phyloP scores from a whole-genome alignment of 2,329 filamentous ascomycete genomes.

The Zelopaecilomyces penicillatus region DNA sequence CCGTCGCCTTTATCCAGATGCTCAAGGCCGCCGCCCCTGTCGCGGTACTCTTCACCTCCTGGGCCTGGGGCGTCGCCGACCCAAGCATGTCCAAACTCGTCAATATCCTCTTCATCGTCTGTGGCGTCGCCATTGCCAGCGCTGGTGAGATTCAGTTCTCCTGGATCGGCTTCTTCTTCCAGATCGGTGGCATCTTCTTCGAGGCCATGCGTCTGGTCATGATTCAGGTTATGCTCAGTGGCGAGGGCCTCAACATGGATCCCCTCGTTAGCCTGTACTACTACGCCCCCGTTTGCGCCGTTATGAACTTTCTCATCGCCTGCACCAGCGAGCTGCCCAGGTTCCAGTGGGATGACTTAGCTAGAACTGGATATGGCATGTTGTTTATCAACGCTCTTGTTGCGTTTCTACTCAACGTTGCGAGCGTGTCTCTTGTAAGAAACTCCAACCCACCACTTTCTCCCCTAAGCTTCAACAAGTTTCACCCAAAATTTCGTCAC shows the following conservation, averaged over 20 bases:
- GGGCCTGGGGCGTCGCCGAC: constrained; percentile 45
- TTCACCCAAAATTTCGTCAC: not conserved
- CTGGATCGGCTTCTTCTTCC: constrained; percentile 57
- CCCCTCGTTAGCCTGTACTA: constrained; percentile 84
- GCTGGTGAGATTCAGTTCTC: constrained; percentile 62
- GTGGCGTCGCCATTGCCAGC: constrained; percentile 44
- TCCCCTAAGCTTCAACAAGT: not conserved
- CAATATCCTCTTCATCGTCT: constrained; percentile 44
- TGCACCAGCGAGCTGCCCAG: constrained; percentile 58
- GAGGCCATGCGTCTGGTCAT: constrained; percentile 77
- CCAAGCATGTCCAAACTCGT: constrained; percentile 35
- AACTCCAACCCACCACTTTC: not conserved
- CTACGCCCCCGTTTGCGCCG: constrained; percentile 75
- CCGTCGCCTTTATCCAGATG: constrained; percentile 63
- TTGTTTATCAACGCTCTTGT: constrained; percentile 67
- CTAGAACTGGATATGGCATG: constrained; percentile 54
- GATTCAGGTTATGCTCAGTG: constrained; percentile 74
- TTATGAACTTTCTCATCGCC: constrained; percentile 68
- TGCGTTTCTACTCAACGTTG: constrained; percentile 74
- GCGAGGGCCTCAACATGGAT: constrained; percentile 75
- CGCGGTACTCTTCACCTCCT: constrained; percentile 57
- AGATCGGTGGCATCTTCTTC: constrained; percentile 68
- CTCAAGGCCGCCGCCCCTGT: constrained; percentile 61
- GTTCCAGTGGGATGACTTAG: constrained; percentile 59
- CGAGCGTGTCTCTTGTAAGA: constrained; percentile 77